These are phyloP conservation scores for Ganoderma resinaceum DNA, from an alignment of 1,284 basidiomycete species.

Conservation along the genomic window DNA sequence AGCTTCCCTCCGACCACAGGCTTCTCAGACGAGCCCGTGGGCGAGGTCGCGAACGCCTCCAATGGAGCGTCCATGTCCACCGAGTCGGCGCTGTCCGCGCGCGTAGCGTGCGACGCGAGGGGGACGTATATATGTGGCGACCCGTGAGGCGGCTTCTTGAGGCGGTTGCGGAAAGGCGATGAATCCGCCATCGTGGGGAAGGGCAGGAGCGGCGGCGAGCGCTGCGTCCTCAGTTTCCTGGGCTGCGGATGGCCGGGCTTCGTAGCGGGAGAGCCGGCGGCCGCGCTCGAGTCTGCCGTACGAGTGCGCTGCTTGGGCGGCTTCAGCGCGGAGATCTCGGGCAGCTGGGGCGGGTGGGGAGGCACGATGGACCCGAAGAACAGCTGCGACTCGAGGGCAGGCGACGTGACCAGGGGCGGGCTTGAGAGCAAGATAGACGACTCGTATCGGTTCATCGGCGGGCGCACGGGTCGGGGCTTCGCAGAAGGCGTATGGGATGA, in stretches of 20 bases:
- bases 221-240: slow-evolving; percentile 34
- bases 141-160: slow-evolving; percentile 31
- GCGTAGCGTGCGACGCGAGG: slow-evolving; percentile 8
- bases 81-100: slow-evolving; percentile 14
- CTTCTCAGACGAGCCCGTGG: background rate
- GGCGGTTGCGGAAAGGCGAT: slow-evolving; percentile 34
- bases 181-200: slow-evolving; percentile 34
- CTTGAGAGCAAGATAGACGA: slow-evolving; percentile 42
- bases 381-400: slow-evolving; percentile 43
- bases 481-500: background rate
- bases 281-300: background rate
- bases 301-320: background rate
- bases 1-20: background rate
- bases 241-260: slow-evolving; percentile 11
- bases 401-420: slow-evolving; percentile 42
- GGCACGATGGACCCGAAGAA: slow-evolving; percentile 36
- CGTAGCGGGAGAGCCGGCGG: background rate
- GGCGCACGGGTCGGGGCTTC: slow-evolving; percentile 14
- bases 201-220: slow-evolving; percentile 34
- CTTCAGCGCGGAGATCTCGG: slow-evolving; percentile 4
- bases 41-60: slow-evolving; percentile 4
- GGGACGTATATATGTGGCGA: background rate
- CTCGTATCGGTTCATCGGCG: slow-evolving; percentile 21
- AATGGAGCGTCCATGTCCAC: background rate
- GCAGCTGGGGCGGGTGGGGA: background rate